Percentiles rank a stretch among this genome's conserved stretches.
These are phyloP conservation scores for Boletus pseudo-olivaceus DNA, from an alignment of 768 basidiomycete species.

Conservation along the genomic window DNA sequence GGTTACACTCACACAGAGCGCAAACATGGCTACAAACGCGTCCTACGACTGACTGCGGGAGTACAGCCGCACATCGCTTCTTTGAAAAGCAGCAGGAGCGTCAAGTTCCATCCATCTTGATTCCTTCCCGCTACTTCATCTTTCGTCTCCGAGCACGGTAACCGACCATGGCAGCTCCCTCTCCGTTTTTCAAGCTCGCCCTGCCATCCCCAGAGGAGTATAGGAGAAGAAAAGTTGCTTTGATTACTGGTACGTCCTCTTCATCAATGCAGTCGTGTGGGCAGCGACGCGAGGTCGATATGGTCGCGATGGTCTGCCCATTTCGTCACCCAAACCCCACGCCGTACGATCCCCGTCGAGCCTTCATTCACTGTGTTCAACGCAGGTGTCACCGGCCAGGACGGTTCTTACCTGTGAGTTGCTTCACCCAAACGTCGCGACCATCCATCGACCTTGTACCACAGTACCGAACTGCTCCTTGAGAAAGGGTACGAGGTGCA, in stretches of 20 bases:
- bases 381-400: conserved; percentile 91
- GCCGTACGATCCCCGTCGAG: neutral
- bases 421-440: neutral
- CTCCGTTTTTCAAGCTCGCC: conserved; percentile 45
- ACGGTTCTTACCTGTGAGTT: conserved; percentile 90
- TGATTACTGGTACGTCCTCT: conserved; percentile 71
- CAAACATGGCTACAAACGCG: too few relatives aligned
- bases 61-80: too few relatives aligned
- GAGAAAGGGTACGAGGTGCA: conserved; percentile 90
- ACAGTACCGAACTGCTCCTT: conserved; percentile 78
- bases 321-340: neutral
- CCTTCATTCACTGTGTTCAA: conserved; percentile 11
- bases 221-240: conserved; percentile 85
- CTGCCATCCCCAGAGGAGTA: conserved; percentile 77
- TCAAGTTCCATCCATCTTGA: too few relatives aligned
- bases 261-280: conserved; percentile 4
- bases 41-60: too few relatives aligned
- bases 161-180: conserved; percentile 15
- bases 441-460: conserved; percentile 3
- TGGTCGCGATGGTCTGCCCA: neutral
- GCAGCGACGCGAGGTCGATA: neutral
- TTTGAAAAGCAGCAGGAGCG: too few relatives aligned
- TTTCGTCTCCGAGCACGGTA: neutral
- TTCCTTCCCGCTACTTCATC: too few relatives aligned
- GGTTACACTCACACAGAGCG: too few relatives aligned